Conservation (phyloP, 768 basidiomycete species). For the Chalciporus sphaerocephalus region DNA sequence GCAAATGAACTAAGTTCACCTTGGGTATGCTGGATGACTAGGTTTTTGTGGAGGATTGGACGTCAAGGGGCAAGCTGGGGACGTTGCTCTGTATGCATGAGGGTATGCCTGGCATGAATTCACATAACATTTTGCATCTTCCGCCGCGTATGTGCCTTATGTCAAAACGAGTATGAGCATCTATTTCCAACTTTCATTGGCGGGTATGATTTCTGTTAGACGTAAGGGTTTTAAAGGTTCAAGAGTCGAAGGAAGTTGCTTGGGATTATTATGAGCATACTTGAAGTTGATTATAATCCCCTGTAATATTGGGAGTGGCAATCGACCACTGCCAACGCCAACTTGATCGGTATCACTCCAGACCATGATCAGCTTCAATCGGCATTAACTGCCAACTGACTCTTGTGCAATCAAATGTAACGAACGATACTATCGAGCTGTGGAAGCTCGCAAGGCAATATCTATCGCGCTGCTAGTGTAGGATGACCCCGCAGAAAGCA, state of each 20-base stretch:
- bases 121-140: constrained; percentile 15
- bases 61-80: constrained; percentile 5
- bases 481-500: constrained; percentile 15
- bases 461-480: not conserved
- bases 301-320: too few relatives aligned
- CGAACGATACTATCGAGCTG: not conserved
- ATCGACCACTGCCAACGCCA: not conserved
- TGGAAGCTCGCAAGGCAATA: not conserved
- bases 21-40: not conserved
- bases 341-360: not conserved
- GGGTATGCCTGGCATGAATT: constrained; percentile 33
- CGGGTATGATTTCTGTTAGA: too few relatives aligned
- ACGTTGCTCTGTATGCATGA: constrained; percentile 19
- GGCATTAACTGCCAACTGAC: not conserved
- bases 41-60: constrained; percentile 3
- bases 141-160: constrained; percentile 27
- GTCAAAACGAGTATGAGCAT: constrained; percentile 26
- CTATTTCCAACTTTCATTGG: not conserved
- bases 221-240: too few relatives aligned
- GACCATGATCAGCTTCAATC: not conserved
- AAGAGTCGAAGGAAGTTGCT: too few relatives aligned
- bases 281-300: too few relatives aligned
- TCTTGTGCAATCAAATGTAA: constrained; percentile 2
- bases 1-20: constrained; percentile 72
- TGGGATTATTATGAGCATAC: too few relatives aligned